Evolutionary conservation across 2,329 filamentous ascomycete species (phyloP).

Genomic region (Cordyceps fumosorosea): DNA sequence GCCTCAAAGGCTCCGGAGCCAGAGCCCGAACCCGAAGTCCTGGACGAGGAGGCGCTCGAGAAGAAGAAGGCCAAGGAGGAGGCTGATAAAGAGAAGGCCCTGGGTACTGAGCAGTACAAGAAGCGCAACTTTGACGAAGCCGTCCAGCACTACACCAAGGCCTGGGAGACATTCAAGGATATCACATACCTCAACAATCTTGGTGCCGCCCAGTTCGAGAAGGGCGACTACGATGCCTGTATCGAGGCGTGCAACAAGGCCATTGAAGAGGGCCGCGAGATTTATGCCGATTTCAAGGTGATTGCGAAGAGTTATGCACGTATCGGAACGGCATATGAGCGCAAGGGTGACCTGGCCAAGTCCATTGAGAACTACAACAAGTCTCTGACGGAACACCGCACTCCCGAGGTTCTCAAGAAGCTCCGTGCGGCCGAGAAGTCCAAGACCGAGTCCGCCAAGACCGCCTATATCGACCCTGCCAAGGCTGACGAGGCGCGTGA

Average conservation of each 20-base stretch:
- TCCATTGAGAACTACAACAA: conserved; percentile 89
- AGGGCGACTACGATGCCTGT: conserved; percentile 83
- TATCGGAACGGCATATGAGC: conserved; percentile 92
- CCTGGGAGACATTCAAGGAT: conserved; percentile 92
- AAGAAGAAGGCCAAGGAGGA: conserved; percentile 88
- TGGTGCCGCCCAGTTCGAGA: conserved; percentile 89
- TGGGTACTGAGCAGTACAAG: conserved; percentile 95
- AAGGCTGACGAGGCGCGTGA: conserved; percentile 95
- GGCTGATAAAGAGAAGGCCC: conserved; percentile 88
- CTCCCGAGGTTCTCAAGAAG: conserved; percentile 87
- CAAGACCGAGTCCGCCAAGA: conserved; percentile 67
- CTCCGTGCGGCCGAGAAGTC: conserved; percentile 84
- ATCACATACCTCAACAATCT: conserved; percentile 98
- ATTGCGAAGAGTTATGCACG: conserved; percentile 98
- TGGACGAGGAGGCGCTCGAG: conserved; percentile 76
- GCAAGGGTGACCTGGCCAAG: conserved; percentile 67
- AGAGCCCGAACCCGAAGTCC: conserved; percentile 56
- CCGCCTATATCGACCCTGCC: conserved; percentile 79
- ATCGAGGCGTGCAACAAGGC: conserved; percentile 86
- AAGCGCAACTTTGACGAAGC: conserved; percentile 95
- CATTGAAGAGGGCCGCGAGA: conserved; percentile 79
- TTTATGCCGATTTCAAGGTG: conserved; percentile 94
- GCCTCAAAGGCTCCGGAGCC: conserved; percentile 51
- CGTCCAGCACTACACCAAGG: conserved; percentile 89
- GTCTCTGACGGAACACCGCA: conserved; percentile 93